Evolutionary conservation across 2,329 filamentous ascomycete genomes (phyloP), one percentile per base, ranked within the genome.

Genomic region (Cladosporium sp.): DNA sequence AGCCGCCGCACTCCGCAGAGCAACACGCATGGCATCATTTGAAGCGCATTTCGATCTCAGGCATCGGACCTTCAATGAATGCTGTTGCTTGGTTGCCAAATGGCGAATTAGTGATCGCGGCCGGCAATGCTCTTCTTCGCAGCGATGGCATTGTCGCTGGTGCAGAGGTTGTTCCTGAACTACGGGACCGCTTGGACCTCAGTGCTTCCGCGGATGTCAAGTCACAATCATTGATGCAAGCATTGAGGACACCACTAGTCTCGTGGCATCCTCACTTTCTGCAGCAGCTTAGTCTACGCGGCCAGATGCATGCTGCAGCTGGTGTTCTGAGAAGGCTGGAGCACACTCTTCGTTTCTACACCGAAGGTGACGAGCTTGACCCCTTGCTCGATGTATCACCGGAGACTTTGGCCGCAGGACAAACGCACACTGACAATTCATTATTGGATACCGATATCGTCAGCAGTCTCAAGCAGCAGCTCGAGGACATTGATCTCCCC

Each of bases 211-310:
- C 38, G 2, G n/a, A 21, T 6, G 49, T 60, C 28, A 41, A 52
- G 32, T 54, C 64, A n/a, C 49, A 55, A 26, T 47, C 47, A n/a
- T 41, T 75, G 3, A 58, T 71, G 18, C 18, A 55, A 4, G 60
- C 61, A 68, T 83, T 98, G 59, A 98, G 97, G 74, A 92, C 92
- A 0, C 91, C 93, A 2, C 81, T 98, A 7, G 92, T 95, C 0
- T 85, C 96, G 2, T 99, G 96, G 72, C 94, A 99, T 73, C 95
- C 95, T 0, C 92, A 96, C 73, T 92, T 97, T 66, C 80, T 98
- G 30, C 90, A 91, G 62, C 92, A 97, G 76, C 94, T 91, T 72
- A 92, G 96, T 44, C 82, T 97, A 30, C 86, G 89, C 24, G 94
- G 93, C 0, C 96, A 96, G 75, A 85, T 85, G 38, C 76, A 79